These are phyloP conservation scores for Pseudonitzschia delicatissima DNA, from an alignment of 108 stramenopile genomes.

Conservation along the genomic window DNA sequence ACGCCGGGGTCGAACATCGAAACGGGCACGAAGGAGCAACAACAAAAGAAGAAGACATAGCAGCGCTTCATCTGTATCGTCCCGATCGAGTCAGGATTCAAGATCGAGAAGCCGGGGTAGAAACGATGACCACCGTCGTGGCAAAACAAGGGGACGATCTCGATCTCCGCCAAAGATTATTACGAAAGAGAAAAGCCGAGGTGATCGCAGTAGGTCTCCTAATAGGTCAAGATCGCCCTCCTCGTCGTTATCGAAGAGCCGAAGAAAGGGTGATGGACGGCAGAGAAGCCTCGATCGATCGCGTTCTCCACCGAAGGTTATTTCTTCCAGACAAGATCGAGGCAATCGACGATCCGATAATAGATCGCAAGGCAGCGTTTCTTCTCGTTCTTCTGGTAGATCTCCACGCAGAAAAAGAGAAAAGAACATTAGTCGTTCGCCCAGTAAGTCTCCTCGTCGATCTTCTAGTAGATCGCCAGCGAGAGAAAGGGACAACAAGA, in stretches of 20 bases:
- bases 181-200: background rate
- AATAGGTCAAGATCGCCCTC: background rate
- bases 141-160: background rate
- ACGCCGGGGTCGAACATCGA: background rate
- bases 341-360: background rate
- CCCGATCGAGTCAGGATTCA: background rate
- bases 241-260: background rate
- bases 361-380: no score
- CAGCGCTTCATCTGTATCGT: constrained; percentile 3
- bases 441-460: no score
- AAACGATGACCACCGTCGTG: background rate
- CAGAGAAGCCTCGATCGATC: background rate
- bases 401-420: constrained; percentile 1
- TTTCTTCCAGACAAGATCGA: background rate
- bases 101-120: background rate
- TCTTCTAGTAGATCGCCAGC: constrained; percentile 1
- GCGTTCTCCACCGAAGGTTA: constrained; percentile 2
- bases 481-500: background rate
- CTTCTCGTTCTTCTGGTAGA: background rate
- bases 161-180: constrained; percentile 3
- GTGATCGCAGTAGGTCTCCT: background rate
- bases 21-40: background rate
- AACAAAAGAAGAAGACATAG: constrained; percentile 5
- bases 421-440: background rate
- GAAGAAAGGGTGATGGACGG: background rate